Base-by-base conservation (phyloP, 2,329 filamentous ascomycete species). In the Sodiomyces alkalinus region DNA sequence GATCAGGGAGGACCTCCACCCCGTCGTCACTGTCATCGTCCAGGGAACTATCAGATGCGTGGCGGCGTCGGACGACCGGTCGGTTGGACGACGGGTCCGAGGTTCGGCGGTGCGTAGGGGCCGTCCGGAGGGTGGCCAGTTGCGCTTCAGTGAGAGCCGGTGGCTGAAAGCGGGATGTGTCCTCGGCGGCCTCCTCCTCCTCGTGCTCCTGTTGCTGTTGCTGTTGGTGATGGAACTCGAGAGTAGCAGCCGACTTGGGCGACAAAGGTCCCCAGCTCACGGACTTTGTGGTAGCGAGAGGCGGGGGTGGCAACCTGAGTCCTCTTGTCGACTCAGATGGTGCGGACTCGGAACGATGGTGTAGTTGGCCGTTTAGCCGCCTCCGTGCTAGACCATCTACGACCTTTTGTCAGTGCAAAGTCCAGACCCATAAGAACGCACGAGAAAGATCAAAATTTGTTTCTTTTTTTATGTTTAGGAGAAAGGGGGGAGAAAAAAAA, bases 211-310 rank as follows among this genome's bases (percentile, higher is more conserved):
- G 40, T n/a, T 43, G 33, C 15, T 41, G 44, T 13, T 57, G 51
- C 9, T 51, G 45, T 19, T 42, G 42, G 21, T 43, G 53, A 33
- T 62, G 61, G 16, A 49, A 44, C 13, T 50, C 45, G 40, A 65
- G 55, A 0, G 60, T 63, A 30, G 45, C 52, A 0, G 56, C 56
- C 11, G 60, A 64, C 29, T 59, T 55, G 1, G 63, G 63, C 3
- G 62, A 67, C 22, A 68, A 41, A 1, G 63, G 62, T 3, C 56
- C 52, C 30, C 65, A 68, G 2, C 47, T 39, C 2, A 67, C 60
- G 1, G 56, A 56, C 34, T 62, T 62, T 14, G 48, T 33, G 8
- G 37, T 34, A 10, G 34, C 32, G n/a, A n/a, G n/a, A n/a, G n/a
- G n/a, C n/a, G n/a, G n/a, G n/a, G n/a, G 3, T 30, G 33, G 5